A percentile compares a stretch with the other conserved stretches of the same genome.
Conservation (phyloP, 768 basidiomycete genomes). For the Tricholoma flavovirens region DNA sequence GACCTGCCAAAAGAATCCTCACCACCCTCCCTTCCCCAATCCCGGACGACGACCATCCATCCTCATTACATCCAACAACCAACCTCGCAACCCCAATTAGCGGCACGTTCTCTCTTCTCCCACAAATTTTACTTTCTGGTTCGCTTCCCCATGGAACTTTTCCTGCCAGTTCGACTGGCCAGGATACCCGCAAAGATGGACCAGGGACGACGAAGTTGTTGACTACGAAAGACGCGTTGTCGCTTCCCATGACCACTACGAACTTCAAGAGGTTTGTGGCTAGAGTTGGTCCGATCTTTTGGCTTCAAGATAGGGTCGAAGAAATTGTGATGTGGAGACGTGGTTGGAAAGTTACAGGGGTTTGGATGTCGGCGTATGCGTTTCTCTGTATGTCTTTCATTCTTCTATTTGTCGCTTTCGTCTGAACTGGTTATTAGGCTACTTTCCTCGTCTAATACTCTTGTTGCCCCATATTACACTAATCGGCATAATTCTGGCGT, state of each 20-base stretch:
- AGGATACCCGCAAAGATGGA: slow-evolving; percentile 15
- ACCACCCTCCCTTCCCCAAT: slow-evolving; percentile 40
- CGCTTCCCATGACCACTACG: slow-evolving; percentile 67
- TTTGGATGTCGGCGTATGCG: slow-evolving; percentile 72
- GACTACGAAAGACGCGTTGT: slow-evolving; percentile 62
- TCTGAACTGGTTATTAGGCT: slow-evolving; percentile 41
- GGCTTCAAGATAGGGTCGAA: slow-evolving; percentile 85
- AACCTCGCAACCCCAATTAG: slow-evolving; percentile 20
- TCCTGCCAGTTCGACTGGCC: slow-evolving; percentile 7
- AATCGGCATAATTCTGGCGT: slow-evolving; percentile 60
- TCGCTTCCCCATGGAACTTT: slow-evolving; percentile 17
- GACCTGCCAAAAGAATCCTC: slow-evolving; percentile 34
- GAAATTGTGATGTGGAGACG: slow-evolving; percentile 81
- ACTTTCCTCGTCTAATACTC: slow-evolving; percentile 67
- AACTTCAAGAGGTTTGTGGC: slow-evolving; percentile 82
- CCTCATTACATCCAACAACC: neutral
- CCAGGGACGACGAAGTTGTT: slow-evolving; percentile 31
- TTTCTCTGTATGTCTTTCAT: slow-evolving; percentile 61
- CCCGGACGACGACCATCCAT: slow-evolving; percentile 8
- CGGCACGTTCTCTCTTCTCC: slow-evolving; percentile 30
- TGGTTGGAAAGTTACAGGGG: slow-evolving; percentile 63
- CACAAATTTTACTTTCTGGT: slow-evolving; percentile 33
- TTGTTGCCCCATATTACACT: slow-evolving; percentile 61
- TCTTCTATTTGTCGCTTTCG: neutral
- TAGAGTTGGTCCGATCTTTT: slow-evolving; percentile 74